Conservation (phyloP, 169 alveolate genomes). For the Plasmodium ovale region DNA sequence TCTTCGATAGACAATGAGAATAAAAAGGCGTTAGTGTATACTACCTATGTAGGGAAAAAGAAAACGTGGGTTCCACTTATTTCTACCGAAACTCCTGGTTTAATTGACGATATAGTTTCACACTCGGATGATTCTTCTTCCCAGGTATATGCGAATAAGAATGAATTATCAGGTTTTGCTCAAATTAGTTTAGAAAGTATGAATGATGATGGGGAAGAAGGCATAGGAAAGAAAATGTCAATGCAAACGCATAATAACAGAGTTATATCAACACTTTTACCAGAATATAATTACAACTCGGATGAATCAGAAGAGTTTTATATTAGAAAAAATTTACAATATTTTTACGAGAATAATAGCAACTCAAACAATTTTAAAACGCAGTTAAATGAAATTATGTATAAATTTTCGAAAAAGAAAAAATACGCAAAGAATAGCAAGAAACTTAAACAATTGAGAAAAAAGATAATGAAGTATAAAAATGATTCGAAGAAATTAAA, state of each 20-base stretch:
- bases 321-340: constrained; percentile 53
- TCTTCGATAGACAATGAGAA: constrained; percentile 22
- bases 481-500: constrained; percentile 72
- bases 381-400: constrained; percentile 54
- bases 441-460: constrained; percentile 55
- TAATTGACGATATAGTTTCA: constrained; percentile 29
- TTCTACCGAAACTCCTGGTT: constrained; percentile 16
- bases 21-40: neutral
- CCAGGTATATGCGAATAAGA: constrained; percentile 21
- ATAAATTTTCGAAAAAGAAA: constrained; percentile 53
- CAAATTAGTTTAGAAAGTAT: constrained; percentile 45
- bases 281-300: constrained; percentile 41
- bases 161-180: constrained; percentile 6
- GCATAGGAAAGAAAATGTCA: neutral
- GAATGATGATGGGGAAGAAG: constrained; percentile 7
- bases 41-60: neutral
- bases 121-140: constrained; percentile 58
- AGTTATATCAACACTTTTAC: neutral
- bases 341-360: constrained; percentile 23
- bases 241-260: constrained; percentile 15
- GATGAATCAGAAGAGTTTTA: constrained; percentile 73
- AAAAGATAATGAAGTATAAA: constrained; percentile 43
- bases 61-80: constrained; percentile 58
- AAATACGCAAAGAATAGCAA: constrained; percentile 39
- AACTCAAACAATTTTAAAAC: constrained; percentile 31